A percentile compares a stretch with the other conserved stretches of the same genome.
These are phyloP conservation scores for Lasiodiplodia hormozganensis DNA, from an alignment of 2,329 filamentous ascomycete genomes.

Conservation along the genomic window DNA sequence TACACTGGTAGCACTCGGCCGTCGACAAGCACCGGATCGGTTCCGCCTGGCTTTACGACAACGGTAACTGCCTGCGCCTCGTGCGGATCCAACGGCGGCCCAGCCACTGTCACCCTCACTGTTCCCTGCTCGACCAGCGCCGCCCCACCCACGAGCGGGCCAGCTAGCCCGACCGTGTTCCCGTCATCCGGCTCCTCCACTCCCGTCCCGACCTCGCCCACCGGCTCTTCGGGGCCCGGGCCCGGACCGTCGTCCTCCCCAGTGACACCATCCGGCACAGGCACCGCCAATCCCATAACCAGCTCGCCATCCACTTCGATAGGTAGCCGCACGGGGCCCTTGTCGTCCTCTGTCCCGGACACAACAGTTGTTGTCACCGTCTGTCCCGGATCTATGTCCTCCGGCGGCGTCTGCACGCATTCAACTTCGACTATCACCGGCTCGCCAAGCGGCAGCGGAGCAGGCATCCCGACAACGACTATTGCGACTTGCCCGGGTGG, in stretches of 20 bases:
- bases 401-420: conserved; percentile 10
- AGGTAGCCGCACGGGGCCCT: neutral
- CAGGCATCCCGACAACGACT: neutral
- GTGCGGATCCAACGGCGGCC: conserved; percentile 28
- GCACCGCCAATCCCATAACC: neutral
- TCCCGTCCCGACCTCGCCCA: neutral
- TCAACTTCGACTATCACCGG: neutral
- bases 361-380: conserved; percentile 4
- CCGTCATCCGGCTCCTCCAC: neutral
- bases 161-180: neutral
- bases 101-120: conserved; percentile 32
- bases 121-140: conserved; percentile 29
- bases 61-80: conserved; percentile 35
- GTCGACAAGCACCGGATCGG: conserved; percentile 21
- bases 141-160: neutral
- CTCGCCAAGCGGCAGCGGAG: neutral
- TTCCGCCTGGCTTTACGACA: conserved; percentile 35
- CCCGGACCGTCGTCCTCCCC: neutral
- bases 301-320: neutral
- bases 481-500: conserved; percentile 5
- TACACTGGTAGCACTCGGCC: conserved; percentile 34
- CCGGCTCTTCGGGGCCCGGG: neutral
- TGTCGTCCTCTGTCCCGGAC: neutral
- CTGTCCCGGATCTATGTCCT: neutral
- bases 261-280: neutral